phyloP scores from a whole-genome alignment of 1,139 yeast species.

The Sugiyamaella xylanicola region DNA sequence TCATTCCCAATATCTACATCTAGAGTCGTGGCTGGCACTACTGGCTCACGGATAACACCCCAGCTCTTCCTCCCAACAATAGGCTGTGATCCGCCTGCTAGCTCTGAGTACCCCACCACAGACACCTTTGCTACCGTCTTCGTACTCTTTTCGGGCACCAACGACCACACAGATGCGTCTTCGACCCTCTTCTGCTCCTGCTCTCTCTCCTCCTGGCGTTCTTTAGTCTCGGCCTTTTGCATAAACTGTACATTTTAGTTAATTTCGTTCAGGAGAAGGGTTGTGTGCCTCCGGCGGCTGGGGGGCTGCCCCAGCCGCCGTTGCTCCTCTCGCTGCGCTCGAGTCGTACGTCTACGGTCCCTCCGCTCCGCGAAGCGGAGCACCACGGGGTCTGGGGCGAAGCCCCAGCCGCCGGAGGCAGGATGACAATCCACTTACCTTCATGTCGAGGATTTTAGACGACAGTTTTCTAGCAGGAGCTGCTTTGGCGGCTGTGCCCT shows the following conservation, averaged over 20 bases:
- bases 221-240: constrained; percentile 48
- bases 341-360: not conserved
- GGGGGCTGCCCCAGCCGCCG: not conserved
- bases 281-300: not conserved
- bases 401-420: not conserved
- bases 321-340: not conserved
- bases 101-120: constrained; percentile 32
- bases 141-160: constrained; percentile 30
- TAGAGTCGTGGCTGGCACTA: not conserved
- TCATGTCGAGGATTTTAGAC: constrained; percentile 72
- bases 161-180: constrained; percentile 66
- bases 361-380: not conserved
- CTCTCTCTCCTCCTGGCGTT: constrained; percentile 44
- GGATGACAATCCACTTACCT: constrained; percentile 44
- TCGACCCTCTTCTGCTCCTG: constrained; percentile 36
- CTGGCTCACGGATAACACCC: constrained; percentile 29
- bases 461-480: constrained; percentile 48
- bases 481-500: constrained; percentile 28
- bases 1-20: constrained; percentile 10
- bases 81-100: constrained; percentile 21
- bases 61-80: constrained; percentile 33
- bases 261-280: not conserved
- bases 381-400: not conserved
- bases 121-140: constrained; percentile 12
- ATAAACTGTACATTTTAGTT: constrained; percentile 45